Conservation (phyloP, 371 early-diverging fungal species). For the Zancudomyces culisetae region DNA sequence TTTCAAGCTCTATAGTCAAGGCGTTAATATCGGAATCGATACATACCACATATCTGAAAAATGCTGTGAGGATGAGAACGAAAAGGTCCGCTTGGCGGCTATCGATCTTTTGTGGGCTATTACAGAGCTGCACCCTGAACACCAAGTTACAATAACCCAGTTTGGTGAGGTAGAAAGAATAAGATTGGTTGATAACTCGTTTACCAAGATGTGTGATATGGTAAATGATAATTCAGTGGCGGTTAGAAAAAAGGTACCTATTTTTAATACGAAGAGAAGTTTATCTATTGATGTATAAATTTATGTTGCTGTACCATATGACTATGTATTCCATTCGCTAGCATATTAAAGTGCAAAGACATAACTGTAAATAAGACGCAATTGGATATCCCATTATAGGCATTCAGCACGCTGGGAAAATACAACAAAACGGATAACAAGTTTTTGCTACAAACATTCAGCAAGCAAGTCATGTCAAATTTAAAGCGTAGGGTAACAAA, state of each 20-base stretch:
- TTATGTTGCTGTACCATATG: no score
- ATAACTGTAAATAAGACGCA: constrained; percentile 18
- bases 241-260: constrained; percentile 31
- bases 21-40: neutral
- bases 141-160: constrained; percentile 9
- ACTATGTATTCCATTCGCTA: no score
- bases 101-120: constrained; percentile 5
- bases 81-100: neutral
- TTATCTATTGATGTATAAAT: neutral
- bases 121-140: constrained; percentile 23
- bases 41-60: neutral
- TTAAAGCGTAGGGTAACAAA: constrained; percentile 11
- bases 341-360: constrained; percentile 23
- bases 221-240: constrained; percentile 47
- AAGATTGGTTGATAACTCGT: constrained; percentile 53
- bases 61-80: neutral
- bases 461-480: constrained; percentile 56
- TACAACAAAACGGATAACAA: constrained; percentile 35
- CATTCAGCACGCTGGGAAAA: constrained; percentile 40
- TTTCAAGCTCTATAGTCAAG: neutral
- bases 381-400: constrained; percentile 40
- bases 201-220: constrained; percentile 51
- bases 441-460: constrained; percentile 46
- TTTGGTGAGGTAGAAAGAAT: constrained; percentile 28
- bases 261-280: neutral